These are phyloP conservation scores for Nicotiana benthamiana DNA, from an alignment of 257 asterid genomes.

Conservation along the genomic window DNA sequence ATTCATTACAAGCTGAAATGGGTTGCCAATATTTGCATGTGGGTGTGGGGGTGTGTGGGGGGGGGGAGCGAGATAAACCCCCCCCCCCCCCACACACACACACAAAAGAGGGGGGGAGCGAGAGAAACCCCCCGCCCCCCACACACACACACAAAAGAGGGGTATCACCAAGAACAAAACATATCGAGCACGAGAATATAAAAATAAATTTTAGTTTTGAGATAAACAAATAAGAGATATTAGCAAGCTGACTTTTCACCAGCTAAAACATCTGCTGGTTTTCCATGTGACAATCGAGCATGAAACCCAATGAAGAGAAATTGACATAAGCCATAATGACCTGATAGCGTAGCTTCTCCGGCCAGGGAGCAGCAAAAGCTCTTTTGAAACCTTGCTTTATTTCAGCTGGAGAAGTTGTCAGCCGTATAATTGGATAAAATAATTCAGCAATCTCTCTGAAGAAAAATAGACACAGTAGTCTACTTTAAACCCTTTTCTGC, in stretches of 20 bases:
- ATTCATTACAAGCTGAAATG: neutral
- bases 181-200: neutral
- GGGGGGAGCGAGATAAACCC: too few relatives aligned
- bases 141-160: too few relatives aligned
- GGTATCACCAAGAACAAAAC: neutral
- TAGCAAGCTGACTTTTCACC: too few relatives aligned
- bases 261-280: neutral
- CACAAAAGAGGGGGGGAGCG: too few relatives aligned
- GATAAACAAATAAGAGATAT: neutral
- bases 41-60: too few relatives aligned
- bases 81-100: too few relatives aligned
- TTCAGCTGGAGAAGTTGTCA: slow-evolving; percentile 51
- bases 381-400: slow-evolving; percentile 82
- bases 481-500: neutral
- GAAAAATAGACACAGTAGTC: neutral
- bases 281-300: slow-evolving; percentile 3
- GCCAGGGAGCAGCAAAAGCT: slow-evolving; percentile 90
- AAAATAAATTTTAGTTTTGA: neutral
- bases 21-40: neutral
- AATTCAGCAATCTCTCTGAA: neutral
- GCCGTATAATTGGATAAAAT: slow-evolving; percentile 32
- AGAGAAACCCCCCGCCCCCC: too few relatives aligned
- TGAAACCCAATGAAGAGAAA: neutral
- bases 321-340: slow-evolving; percentile 26
- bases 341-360: slow-evolving; percentile 84